Evolutionary conservation across 2,329 filamentous ascomycete genomes (phyloP), one percentile per base, ranked within the genome.

Genomic region (Aspergillus ochraceoroseus): DNA sequence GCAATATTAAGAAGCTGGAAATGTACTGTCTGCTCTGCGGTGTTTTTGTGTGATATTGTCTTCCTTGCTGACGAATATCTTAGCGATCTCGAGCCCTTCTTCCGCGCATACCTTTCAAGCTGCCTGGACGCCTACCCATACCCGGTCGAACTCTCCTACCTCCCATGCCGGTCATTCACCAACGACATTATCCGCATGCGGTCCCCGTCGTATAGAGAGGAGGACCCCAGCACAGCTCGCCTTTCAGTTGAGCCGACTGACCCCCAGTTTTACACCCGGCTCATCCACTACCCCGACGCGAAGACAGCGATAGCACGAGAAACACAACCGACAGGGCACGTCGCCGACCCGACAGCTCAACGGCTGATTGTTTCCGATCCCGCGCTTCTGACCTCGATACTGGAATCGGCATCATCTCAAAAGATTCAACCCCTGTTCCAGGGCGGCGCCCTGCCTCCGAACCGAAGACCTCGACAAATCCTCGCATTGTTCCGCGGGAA

Each of bases 91-190:
- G 42, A 44, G 13, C 13, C 23, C 3, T 32, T 41, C 32, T 44
- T 44, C 17, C 27, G 37, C 13, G 17, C 28, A 13, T 44, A 41
- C 8, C 42, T 44, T 1, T 5, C 32, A 20, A 20, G 12, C 27
- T 33, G 27, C 17, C 27, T 44, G 5, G 32, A 26, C 9, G 11
- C 17, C 6, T 26, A 28, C 15, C 37, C 42, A 2, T 13, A 32
- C 3, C 23, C 37, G 5, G n/a, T 44, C 2, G 23, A 41, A 25
- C 9, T 44, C 26, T 23, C 28, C 13, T 44, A 44, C 32, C 28
- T 44, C 7, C 42, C 42, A 7, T 44, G 42, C 17, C 20, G 38
- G 3, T 36, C 37, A 11, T 40, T 41, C 3, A 32, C 23, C 5
- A 37, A 32, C 12, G 38, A 37, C 22, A 40, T 18, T 6, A 41